Base-by-base conservation (phyloP, 2,329 filamentous ascomycete genomes). In the Ciborinia camelliae region DNA sequence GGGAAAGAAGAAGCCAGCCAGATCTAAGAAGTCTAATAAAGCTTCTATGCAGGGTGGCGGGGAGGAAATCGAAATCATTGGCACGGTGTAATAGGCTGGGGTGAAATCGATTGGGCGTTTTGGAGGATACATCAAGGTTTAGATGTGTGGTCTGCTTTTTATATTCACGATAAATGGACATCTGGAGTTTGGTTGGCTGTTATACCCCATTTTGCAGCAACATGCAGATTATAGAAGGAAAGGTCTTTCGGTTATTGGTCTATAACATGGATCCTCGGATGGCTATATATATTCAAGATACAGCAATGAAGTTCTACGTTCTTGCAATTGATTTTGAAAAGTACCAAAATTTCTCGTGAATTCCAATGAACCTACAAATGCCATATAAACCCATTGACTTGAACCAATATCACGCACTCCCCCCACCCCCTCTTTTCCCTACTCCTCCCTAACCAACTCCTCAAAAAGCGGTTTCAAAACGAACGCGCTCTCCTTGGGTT, bases 401-500 rank as follows among this genome's bases (percentile, higher is more conserved):
- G 23, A 30, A 4, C 20, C 15, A 61, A 18, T n/a, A 28, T 20
- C 30, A 53, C 32, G 26, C 14, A 32, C 28, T 7, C 3, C 4
- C 23, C 8, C 48, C 4, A 23, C 30, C 2, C 39, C n/a, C 35
- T n/a, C 23, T 3, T n/a, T 28, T 39, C 23, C 52, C 54, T 43
- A 71, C 23, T 81, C 81, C 79, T 88, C 88, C 79, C 85, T 82
- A 69, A 92, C 88, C 72, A 91, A 81, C 70, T 82, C 82, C 48
- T 87, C 85, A 75, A 95, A 94, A 67, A 93, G 82, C 65, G 85
- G 81, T 69, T 86, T 84, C 72, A 96, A 82, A 73, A 84, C 83
- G 77, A 82, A 84, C 26, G 90, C 91, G 76, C 90, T 95, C 84
- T 92, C 91, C 84, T 96, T 96, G 47, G 91, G 88, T 70, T 88